These are phyloP conservation scores for Staphylotrichum tortipilum DNA, from an alignment of 495 filamentous ascomycete genomes.

Conservation along the genomic window DNA sequence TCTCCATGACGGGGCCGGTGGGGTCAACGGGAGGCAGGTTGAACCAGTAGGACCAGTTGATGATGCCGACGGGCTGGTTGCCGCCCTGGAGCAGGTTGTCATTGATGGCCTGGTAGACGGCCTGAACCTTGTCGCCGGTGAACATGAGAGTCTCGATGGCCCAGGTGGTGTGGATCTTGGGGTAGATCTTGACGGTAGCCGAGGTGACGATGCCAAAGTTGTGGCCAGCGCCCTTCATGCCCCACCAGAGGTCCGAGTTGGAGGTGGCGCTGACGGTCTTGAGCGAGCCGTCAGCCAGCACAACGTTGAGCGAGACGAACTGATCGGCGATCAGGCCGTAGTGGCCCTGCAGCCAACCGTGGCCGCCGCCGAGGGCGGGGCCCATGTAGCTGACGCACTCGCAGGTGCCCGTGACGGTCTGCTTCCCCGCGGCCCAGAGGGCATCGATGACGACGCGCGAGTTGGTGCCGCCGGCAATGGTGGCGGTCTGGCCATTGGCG, in stretches of 20 bases:
- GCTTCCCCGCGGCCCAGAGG: slow-evolving; percentile 30
- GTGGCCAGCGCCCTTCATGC: slow-evolving; percentile 50
- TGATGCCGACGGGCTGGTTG: slow-evolving; percentile 32
- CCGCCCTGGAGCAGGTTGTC: slow-evolving; percentile 32
- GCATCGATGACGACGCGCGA: slow-evolving; percentile 26
- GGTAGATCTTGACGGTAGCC: slow-evolving; percentile 40
- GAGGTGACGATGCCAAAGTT: slow-evolving; percentile 56
- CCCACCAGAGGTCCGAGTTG: slow-evolving; percentile 48
- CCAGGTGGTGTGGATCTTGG: slow-evolving; percentile 28
- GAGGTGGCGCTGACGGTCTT: slow-evolving; percentile 31
- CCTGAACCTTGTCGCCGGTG: slow-evolving; percentile 40
- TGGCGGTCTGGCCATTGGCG: slow-evolving; percentile 37
- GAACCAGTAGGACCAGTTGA: slow-evolving; percentile 46
- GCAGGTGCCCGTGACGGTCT: slow-evolving; percentile 44
- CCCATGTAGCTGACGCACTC: slow-evolving; percentile 49
- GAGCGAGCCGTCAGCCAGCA: slow-evolving; percentile 47
- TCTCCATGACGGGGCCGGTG: slow-evolving; percentile 37
- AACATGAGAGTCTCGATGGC: slow-evolving; percentile 40
- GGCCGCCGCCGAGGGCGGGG: slow-evolving; percentile 52
- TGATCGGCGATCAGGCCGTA: slow-evolving; percentile 55
- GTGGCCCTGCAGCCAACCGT: slow-evolving; percentile 50
- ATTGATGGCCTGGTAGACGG: slow-evolving; percentile 40
- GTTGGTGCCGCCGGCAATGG: slow-evolving; percentile 42
- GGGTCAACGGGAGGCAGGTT: slow-evolving; percentile 33
- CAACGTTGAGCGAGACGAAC: slow-evolving; percentile 44